These are phyloP conservation scores for Magnusiomyces tetraspermus DNA, from an alignment of 1,139 yeast genomes.

Conservation along the genomic window DNA sequence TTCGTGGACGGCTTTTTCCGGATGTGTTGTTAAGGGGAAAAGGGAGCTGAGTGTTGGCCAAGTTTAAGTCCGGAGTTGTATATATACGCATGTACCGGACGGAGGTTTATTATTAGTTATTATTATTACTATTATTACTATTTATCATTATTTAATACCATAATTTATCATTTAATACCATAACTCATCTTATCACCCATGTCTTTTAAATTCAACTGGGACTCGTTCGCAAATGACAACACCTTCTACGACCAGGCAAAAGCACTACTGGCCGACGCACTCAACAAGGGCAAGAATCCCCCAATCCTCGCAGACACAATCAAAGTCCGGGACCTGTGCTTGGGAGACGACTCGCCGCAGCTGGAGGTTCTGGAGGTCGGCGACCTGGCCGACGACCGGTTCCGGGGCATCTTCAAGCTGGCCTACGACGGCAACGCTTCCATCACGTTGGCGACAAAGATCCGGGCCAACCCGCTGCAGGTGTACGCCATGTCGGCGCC, in stretches of 20 bases:
- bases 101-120: too few species aligned
- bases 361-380: slow-evolving; percentile 82
- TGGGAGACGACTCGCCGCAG: slow-evolving; percentile 70
- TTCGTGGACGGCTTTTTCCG: too few species aligned
- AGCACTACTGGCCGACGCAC: slow-evolving; percentile 63
- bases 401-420: slow-evolving; percentile 77
- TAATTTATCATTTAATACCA: neutral
- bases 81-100: too few species aligned
- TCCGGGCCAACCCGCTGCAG: slow-evolving; percentile 75
- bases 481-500: slow-evolving; percentile 46
- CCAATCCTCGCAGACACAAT: slow-evolving; percentile 67
- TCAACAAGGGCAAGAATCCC: slow-evolving; percentile 67
- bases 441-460: slow-evolving; percentile 69
- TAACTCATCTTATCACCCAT: slow-evolving; percentile 30
- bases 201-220: slow-evolving; percentile 80
- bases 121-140: neutral
- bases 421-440: slow-evolving; percentile 74
- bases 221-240: slow-evolving; percentile 55
- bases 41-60: too few species aligned
- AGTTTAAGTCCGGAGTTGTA: too few species aligned
- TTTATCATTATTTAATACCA: neutral
- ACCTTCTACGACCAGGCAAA: slow-evolving; percentile 57
- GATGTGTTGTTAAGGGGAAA: too few species aligned
- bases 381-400: slow-evolving; percentile 68
- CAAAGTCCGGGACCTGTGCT: slow-evolving; percentile 59